Evolutionary conservation across 108 stramenopile genomes (phyloP).

Genomic region (Pseudonitzschia delicatissima): DNA sequence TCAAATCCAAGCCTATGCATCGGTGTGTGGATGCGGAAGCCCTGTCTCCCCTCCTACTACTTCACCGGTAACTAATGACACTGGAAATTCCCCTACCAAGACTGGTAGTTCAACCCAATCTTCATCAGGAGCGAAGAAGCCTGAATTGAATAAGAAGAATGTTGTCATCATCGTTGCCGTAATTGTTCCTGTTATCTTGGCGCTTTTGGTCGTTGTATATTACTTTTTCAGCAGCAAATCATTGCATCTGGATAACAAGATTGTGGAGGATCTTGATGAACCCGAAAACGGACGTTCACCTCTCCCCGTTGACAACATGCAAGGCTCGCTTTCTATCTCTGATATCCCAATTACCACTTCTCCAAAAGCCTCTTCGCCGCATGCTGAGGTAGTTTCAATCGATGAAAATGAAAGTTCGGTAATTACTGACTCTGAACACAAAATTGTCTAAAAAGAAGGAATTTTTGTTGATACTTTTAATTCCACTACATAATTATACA

Average conservation of each 20-base stretch:
- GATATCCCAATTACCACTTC: constrained; percentile 8
- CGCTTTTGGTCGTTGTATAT: background rate
- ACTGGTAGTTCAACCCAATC: background rate
- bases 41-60: background rate
- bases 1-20: background rate
- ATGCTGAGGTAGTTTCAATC: background rate
- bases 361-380: background rate
- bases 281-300: background rate
- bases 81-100: too few species aligned
- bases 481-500: too few species aligned
- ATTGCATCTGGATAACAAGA: background rate
- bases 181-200: constrained; percentile 5
- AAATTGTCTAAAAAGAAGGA: background rate
- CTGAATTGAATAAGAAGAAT: background rate
- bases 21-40: constrained; percentile 10
- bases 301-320: background rate
- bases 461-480: background rate
- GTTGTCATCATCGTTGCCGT: background rate
- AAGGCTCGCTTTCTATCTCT: constrained; percentile 4
- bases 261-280: background rate
- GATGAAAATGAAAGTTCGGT: background rate
- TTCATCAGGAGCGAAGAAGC: background rate
- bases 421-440: background rate
- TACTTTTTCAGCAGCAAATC: constrained; percentile 1
- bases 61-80: constrained; percentile 8